Base-by-base conservation (phyloP, 1,284 basidiomycete genomes). In the Cystobasidium pallidum region DNA sequence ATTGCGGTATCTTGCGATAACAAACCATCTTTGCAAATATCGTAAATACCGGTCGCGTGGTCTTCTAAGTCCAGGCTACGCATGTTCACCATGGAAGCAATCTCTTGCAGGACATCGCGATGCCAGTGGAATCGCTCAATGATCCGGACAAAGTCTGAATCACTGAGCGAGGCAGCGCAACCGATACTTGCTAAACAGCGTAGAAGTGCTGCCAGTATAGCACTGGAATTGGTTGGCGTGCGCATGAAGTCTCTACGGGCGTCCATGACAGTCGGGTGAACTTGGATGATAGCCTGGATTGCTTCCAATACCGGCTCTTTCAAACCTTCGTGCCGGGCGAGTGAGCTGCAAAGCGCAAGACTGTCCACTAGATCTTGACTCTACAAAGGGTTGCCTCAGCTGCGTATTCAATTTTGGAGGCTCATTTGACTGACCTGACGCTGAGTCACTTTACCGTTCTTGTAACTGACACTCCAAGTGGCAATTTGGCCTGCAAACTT, bases 1-100 rank as follows among this genome's bases (percentile, higher is more conserved):
- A 83, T 77, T 0, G 72, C 36, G 0, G 82, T 79, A 30, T 85
- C 83, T 24, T 87, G 83, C 0, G 83, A 83, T 7, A 83, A 74
- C 15, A 57, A 21, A n/a, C 32, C 30, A 36, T 36, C 13, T n/a
- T 36, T 57, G 32, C 54, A 57, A 3, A n/a, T n/a, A 34, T 6
- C 26, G 21, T 34, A 36, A 4, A 36, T 28, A n/a, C 24, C 21
- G 10, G 30, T 57, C 17, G 54, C 30, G n/a, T 17, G 32, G 36
- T 15, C 30, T 32, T 19, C 28, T 6, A 32, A 28, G 21, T n/a
- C 10, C 3, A 15, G 24, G 15, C n/a, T 21, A 17, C 54, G 28
- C 4, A n/a, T 4, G 30, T 30, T 10, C 13, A 57, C 15, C 10
- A 57, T 57, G 54, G 54, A 13, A 57, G 54, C 28, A 10, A 57